Conservation (phyloP, 306 rosid genomes). For the Cyclanthera cordifolia region DNA sequence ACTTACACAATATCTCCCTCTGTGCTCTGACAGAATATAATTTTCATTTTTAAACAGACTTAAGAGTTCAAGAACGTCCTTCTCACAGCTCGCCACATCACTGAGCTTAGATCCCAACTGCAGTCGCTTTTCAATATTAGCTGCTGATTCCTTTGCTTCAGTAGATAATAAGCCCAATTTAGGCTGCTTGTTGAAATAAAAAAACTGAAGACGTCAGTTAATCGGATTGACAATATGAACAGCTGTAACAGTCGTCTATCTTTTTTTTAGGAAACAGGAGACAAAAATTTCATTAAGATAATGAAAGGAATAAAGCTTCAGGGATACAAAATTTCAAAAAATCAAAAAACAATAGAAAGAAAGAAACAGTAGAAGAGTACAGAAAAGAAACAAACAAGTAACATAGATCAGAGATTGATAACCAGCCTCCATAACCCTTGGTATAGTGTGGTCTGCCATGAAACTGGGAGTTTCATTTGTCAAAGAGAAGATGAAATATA, state of each 20-base stretch:
- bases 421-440: no score
- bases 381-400: no score
- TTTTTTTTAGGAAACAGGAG: no score
- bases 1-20: slow-evolving; percentile 75
- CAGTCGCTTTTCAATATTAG: slow-evolving; percentile 58
- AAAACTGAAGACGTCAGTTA: neutral
- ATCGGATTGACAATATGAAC: neutral
- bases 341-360: no score
- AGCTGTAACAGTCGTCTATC: neutral
- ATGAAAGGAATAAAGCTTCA: no score
- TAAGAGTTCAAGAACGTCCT: slow-evolving; percentile 61
- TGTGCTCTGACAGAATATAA: slow-evolving; percentile 64
- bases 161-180: slow-evolving; percentile 42
- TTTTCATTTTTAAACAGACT: slow-evolving; percentile 57
- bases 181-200: slow-evolving; percentile 23
- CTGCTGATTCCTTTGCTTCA: slow-evolving; percentile 73
- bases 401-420: no score
- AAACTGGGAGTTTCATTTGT: no score
- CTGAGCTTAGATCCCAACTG: slow-evolving; percentile 85
- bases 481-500: no score
- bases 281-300: no score
- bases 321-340: no score
- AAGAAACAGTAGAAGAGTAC: no score
- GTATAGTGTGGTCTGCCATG: no score
- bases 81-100: slow-evolving; percentile 46